Conservation (phyloP, 352 stramenopile genomes). For the Detonula confervacea region DNA sequence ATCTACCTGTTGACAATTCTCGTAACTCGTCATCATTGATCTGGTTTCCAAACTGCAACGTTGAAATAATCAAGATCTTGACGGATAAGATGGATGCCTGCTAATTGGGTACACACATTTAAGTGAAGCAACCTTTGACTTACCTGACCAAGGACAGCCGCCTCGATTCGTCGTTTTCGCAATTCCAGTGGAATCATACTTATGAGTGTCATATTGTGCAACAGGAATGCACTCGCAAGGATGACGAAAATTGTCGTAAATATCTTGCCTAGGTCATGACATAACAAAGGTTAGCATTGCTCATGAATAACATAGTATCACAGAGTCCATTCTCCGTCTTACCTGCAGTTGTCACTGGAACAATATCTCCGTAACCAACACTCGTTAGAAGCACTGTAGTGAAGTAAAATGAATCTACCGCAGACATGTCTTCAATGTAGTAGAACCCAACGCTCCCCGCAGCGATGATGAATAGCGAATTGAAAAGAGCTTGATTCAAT, state of each 20-base stretch:
- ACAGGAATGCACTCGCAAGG: constrained; percentile 77
- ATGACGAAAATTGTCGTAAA: constrained; percentile 74
- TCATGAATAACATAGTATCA: neutral
- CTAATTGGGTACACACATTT: no score
- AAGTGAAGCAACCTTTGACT: constrained; percentile 6
- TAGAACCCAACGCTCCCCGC: constrained; percentile 82
- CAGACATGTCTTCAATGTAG: constrained; percentile 79
- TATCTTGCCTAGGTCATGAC: constrained; percentile 56
- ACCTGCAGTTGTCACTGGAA: constrained; percentile 66
- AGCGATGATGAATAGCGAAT: constrained; percentile 84
- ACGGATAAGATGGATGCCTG: no score
- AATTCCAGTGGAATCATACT: constrained; percentile 86
- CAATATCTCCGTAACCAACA: constrained; percentile 80
- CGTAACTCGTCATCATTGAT: constrained; percentile 79
- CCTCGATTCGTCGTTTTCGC: constrained; percentile 78
- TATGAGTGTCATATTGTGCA: constrained; percentile 86
- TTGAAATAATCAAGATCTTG: constrained; percentile 7
- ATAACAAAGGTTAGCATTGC: neutral
- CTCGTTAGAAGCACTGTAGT: constrained; percentile 60
- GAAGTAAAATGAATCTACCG: constrained; percentile 84
- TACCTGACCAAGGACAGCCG: constrained; percentile 72
- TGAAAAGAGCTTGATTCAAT: constrained; percentile 75
- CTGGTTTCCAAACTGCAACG: constrained; percentile 77
- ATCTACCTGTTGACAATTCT: constrained; percentile 80
- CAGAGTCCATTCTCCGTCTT: neutral